Base-by-base conservation (phyloP, 2,329 filamentous ascomycete genomes). In the Raffaelea albimanens region DNA sequence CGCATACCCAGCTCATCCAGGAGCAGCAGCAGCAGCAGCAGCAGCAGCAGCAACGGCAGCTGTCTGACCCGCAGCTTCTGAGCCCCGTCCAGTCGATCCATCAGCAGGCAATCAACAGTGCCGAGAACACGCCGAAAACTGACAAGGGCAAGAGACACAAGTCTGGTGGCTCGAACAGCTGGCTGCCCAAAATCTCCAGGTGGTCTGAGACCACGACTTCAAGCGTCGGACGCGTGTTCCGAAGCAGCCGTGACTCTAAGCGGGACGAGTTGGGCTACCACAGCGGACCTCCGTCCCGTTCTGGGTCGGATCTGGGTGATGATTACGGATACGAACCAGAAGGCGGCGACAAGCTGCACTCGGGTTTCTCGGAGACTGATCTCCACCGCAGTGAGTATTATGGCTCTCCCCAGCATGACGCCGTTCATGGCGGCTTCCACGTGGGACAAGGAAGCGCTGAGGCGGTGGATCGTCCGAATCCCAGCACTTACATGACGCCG, bases 121-220 rank as follows among this genome's bases (percentile, higher is more conserved):
- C 65, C 48, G 89, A 94, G 52, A 87, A 89, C 52, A 95, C 87
- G 0, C 87, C 88, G 11, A 74, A 73, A 54, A 81, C 78, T 1
- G 83, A 87, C 5, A 88, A 86, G 65, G 77, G 79, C 52, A 87
- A 85, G 63, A 96, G 95, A 68, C 86, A 94, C 68, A 95, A 95
- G 63, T 91, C 87, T 1, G 85, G 78, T 60, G 81, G 82, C 49
- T 93, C 88, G 1, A 87, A 86, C 0, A 72, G 77, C 45, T 82
- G 80, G 72, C 85, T 95, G 52, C 89, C 90, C 21, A 96, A 95
- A 69, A 90, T 95, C 53, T 97, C 93, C 5, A 80, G 93, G 40
- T 98, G 93, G 93, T 97, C 91, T 0, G 93, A 94, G 67, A 97
- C 91, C 2, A 98, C 93, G 0, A 79, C 90, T 4, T 95, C 89